Evolutionary conservation across 108 stramenopile species (phyloP).

Genomic region (Nannochloropsis gaditana): DNA sequence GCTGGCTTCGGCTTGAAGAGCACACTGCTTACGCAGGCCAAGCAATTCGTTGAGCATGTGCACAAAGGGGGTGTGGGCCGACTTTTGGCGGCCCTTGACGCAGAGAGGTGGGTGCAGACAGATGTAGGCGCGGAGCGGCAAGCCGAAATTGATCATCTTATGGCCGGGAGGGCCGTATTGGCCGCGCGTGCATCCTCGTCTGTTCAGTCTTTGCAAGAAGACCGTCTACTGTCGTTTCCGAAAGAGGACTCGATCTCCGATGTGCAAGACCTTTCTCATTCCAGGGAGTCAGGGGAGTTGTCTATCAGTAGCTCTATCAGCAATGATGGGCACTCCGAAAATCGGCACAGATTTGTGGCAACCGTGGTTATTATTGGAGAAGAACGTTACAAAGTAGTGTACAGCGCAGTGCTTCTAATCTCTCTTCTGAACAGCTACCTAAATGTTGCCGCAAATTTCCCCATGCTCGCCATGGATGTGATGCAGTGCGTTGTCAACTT

Average conservation of each 20-base stretch:
- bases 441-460: constrained; percentile 73
- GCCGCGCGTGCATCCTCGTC: constrained; percentile 5
- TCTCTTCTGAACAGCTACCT: constrained; percentile 79
- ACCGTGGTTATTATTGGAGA: constrained; percentile 71
- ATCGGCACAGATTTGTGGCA: background rate
- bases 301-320: background rate
- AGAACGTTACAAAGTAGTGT: constrained; percentile 73
- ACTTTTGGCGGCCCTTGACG: constrained; percentile 76
- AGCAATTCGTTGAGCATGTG: constrained; percentile 77
- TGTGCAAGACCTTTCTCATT: constrained; percentile 28
- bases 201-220: constrained; percentile 28
- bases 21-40: constrained; percentile 77
- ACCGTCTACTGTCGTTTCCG: background rate
- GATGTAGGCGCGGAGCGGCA: constrained; percentile 60
- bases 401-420: constrained; percentile 83
- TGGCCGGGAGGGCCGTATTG: constrained; percentile 37
- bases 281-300: background rate
- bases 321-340: background rate
- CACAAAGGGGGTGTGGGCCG: constrained; percentile 61
- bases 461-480: constrained; percentile 67
- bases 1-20: constrained; percentile 77
- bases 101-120: constrained; percentile 83
- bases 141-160: constrained; percentile 41
- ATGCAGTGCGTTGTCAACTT: constrained; percentile 76
- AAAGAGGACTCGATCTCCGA: background rate